Conservation (phyloP, 2,329 filamentous ascomycete species). For the Claviceps sp. region DNA sequence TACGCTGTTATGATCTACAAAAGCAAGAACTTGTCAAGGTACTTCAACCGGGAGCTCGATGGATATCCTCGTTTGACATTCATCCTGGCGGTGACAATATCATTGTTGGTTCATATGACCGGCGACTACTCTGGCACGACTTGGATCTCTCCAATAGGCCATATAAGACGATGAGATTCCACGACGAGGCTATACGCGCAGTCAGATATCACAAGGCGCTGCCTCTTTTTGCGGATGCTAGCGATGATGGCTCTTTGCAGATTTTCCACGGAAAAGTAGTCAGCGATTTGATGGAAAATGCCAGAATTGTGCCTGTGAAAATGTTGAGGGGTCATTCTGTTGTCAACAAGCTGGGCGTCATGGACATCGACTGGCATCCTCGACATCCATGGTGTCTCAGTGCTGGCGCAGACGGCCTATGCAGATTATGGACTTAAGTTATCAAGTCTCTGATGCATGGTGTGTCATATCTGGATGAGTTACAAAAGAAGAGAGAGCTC, state of each 20-base stretch:
- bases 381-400: conserved; percentile 87
- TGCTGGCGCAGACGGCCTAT: conserved; percentile 86
- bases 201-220: conserved; percentile 75
- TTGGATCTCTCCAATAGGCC: conserved; percentile 80
- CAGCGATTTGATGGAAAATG: conserved; percentile 88
- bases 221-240: conserved; percentile 86
- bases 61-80: conserved; percentile 90
- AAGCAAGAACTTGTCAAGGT: conserved; percentile 87
- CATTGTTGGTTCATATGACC: conserved; percentile 89
- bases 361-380: conserved; percentile 95
- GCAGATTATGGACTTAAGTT: conserved; percentile 67
- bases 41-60: conserved; percentile 77
- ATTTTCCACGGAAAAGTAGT: conserved; percentile 97
- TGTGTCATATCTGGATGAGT: too few relatives aligned
- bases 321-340: conserved; percentile 84
- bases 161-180: conserved; percentile 95
- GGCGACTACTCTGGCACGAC: conserved; percentile 91
- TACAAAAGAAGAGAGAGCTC: too few relatives aligned
- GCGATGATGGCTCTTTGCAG: conserved; percentile 87
- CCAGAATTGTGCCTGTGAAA: conserved; percentile 91
- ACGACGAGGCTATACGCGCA: conserved; percentile 77
- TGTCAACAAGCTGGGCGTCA: conserved; percentile 70
- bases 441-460: too few relatives aligned
- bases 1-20: conserved; percentile 87
- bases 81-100: conserved; percentile 90